Evolutionary conservation across 2,329 filamentous ascomycete genomes (phyloP).

Genomic region (Penicillium psychrosexuale): DNA sequence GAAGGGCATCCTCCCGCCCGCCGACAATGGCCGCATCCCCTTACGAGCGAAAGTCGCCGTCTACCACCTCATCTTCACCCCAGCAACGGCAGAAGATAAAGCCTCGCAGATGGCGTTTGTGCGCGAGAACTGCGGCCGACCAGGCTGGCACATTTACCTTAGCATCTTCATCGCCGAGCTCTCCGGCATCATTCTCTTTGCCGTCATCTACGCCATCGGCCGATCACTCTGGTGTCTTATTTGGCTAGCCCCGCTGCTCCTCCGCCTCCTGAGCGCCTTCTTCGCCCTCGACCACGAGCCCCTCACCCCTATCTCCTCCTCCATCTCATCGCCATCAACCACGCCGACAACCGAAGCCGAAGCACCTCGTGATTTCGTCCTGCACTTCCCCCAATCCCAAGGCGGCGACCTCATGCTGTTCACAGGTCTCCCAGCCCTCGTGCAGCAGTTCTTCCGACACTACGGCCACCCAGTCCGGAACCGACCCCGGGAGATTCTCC

Average conservation of each 20-base stretch:
- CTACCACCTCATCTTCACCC: not conserved
- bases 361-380: not conserved
- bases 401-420: not conserved
- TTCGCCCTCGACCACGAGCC: not conserved
- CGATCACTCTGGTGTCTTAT: not conserved
- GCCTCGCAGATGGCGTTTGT: not conserved
- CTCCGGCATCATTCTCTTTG: not conserved
- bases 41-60: not conserved
- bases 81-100: not conserved
- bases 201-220: not conserved
- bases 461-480: not conserved
- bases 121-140: not conserved
- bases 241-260: not conserved
- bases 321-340: not conserved
- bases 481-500: not conserved
- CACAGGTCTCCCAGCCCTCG: not conserved
- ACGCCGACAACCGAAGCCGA: not conserved
- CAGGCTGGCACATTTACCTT: not conserved
- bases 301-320: not conserved
- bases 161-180: not conserved
- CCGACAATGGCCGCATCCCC: not conserved
- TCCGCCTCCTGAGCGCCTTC: not conserved
- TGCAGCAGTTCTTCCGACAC: not conserved
- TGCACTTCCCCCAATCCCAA: not conserved
- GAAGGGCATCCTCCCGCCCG: not conserved